Evolutionary conservation across 1,284 basidiomycete genomes (phyloP).

Genomic region (Phlebopus sp.): DNA sequence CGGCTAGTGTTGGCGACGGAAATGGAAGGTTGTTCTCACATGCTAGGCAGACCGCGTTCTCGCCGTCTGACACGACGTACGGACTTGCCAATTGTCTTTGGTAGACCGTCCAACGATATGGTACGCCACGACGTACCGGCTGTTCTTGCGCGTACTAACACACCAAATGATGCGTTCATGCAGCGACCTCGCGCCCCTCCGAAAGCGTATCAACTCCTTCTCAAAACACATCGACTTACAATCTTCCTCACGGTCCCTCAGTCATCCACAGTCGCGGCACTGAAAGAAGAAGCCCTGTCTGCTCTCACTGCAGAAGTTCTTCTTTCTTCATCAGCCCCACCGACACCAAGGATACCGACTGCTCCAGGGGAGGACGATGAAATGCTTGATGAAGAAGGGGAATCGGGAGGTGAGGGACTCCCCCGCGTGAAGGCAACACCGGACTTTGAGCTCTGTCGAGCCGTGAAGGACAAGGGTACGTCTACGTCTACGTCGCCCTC

Average conservation of each 20-base stretch:
- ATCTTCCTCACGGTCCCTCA: conserved; percentile 56
- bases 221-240: conserved; percentile 70
- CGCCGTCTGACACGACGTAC: no score
- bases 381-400: conserved; percentile 17
- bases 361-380: conserved; percentile 22
- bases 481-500: conserved; percentile 27
- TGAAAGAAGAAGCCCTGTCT: conserved; percentile 62
- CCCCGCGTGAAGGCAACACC: conserved; percentile 42
- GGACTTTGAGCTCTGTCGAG: conserved; percentile 66
- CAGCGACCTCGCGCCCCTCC: conserved; percentile 44
- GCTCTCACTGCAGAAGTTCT: conserved; percentile 52
- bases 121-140: conserved; percentile 15
- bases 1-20: conserved; percentile 1
- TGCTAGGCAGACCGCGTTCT: neutral
- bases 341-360: conserved; percentile 17
- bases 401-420: conserved; percentile 36
- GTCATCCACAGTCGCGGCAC: no score
- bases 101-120: conserved; percentile 16
- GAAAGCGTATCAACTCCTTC: conserved; percentile 60
- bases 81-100: neutral
- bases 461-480: conserved; percentile 49
- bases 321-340: conserved; percentile 12
- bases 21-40: conserved; percentile 27
- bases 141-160: neutral
- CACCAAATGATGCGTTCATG: neutral